Percentiles rank a stretch among this genome's conserved stretches.
Conservation (phyloP, 805 yeast species). For the Saccharomycopsis sp. region DNA sequence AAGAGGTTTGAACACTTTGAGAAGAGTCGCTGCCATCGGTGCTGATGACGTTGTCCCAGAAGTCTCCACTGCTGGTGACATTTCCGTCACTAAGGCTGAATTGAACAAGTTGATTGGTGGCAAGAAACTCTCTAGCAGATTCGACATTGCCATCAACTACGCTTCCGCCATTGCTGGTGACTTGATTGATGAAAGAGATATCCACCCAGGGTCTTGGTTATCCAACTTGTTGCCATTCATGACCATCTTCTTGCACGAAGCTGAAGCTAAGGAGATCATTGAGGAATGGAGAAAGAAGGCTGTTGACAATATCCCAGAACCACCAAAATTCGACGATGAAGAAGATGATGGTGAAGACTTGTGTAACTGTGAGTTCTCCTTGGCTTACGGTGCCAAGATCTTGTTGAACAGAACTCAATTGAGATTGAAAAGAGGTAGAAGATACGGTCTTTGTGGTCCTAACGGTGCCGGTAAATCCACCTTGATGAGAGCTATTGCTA, state of each 20-base stretch:
- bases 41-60: constrained; percentile 89
- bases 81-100: constrained; percentile 76
- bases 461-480: constrained; percentile 99
- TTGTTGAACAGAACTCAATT: constrained; percentile 98
- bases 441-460: constrained; percentile 99
- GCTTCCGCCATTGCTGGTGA: constrained; percentile 98
- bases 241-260: constrained; percentile 92
- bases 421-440: constrained; percentile 97
- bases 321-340: constrained; percentile 93
- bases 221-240: constrained; percentile 86
- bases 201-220: constrained; percentile 89
- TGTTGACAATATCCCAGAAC: constrained; percentile 95
- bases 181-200: constrained; percentile 95
- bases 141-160: constrained; percentile 69
- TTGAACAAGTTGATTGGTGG: constrained; percentile 65
- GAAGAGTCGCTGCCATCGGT: constrained; percentile 97
- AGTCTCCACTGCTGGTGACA: constrained; percentile 98
- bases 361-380: constrained; percentile 99
- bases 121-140: constrained; percentile 60
- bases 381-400: constrained; percentile 99
- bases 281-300: constrained; percentile 95
- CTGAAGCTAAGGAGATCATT: constrained; percentile 80
- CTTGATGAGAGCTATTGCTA: constrained; percentile 94
- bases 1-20: constrained; percentile 94
- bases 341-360: constrained; percentile 99